Percentiles rank a stretch among this genome's conserved stretches.
These are phyloP conservation scores for Prosopis cineraria DNA, from an alignment of 306 rosid genomes.

Conservation along the genomic window DNA sequence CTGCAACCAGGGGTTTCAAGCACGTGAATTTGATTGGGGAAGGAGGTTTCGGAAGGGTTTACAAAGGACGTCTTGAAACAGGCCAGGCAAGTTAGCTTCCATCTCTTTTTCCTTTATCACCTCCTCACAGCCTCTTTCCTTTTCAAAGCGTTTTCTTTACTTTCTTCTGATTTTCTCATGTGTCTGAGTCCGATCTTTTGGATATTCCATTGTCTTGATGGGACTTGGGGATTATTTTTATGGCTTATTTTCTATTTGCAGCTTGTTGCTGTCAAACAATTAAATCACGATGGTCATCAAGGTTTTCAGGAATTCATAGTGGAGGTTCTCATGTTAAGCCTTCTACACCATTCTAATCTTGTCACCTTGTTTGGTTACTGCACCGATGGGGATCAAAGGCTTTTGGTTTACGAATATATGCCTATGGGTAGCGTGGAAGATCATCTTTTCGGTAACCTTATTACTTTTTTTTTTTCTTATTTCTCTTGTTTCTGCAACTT, in stretches of 20 bases:
- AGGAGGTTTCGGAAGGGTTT: slow-evolving; percentile 98
- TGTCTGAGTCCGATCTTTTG: background rate
- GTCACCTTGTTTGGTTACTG: slow-evolving; percentile 93
- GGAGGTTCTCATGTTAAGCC: slow-evolving; percentile 96
- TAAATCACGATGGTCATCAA: slow-evolving; percentile 79
- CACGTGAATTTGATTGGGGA: slow-evolving; percentile 81
- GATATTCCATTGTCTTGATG: background rate
- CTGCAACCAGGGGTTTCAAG: slow-evolving; percentile 62
- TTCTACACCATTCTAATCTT: slow-evolving; percentile 85
- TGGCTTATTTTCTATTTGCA: slow-evolving; percentile 27
- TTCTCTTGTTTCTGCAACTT: background rate
- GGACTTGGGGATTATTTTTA: slow-evolving; percentile 2
- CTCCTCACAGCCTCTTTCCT: background rate
- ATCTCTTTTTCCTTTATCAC: slow-evolving; percentile 12
- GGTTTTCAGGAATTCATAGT: slow-evolving; percentile 92
- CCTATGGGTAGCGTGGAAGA: slow-evolving; percentile 70
- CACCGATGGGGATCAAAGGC: slow-evolving; percentile 96
- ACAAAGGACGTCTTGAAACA: slow-evolving; percentile 83
- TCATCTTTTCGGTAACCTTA: slow-evolving; percentile 64
- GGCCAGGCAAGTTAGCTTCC: slow-evolving; percentile 58
- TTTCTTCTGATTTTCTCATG: background rate
- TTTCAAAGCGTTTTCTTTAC: background rate
- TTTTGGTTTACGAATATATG: slow-evolving; percentile 78
- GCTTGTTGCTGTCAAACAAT: slow-evolving; percentile 90
- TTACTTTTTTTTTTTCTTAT: background rate